Evolutionary conservation across 148 eudicot genomes (phyloP).

Genomic region (Rhododendron simsii): DNA sequence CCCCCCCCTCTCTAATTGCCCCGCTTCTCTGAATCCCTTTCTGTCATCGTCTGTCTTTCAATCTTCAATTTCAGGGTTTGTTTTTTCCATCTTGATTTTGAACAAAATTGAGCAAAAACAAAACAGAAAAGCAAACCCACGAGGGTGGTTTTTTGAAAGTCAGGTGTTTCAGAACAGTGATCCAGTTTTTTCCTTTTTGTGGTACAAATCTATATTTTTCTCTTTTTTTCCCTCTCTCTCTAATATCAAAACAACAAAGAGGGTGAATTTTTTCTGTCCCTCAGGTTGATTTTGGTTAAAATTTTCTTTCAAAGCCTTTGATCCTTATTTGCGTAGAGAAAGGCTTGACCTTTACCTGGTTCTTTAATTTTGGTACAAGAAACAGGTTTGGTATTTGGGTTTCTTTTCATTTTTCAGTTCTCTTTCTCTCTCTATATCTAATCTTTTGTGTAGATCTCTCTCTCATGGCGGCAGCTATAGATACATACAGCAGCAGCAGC

Average conservation of each 20-base stretch:
- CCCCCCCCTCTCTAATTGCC: constrained; percentile 8
- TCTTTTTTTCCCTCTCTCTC: background rate
- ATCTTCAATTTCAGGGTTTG: constrained; percentile 25
- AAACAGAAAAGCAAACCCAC: constrained; percentile 10
- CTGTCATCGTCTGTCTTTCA: constrained; percentile 51
- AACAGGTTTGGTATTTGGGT: constrained; percentile 11
- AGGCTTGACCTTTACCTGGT: constrained; percentile 18
- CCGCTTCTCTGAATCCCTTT: constrained; percentile 56
- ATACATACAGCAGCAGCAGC: constrained; percentile 29
- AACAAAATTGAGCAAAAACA: background rate
- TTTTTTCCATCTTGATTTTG: constrained; percentile 18
- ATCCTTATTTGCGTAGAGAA: constrained; percentile 12
- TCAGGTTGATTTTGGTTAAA: constrained; percentile 13
- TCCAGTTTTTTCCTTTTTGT: constrained; percentile 12
- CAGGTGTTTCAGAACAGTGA: constrained; percentile 56
- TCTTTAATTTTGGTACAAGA: constrained; percentile 27
- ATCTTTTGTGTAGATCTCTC: background rate
- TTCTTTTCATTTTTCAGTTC: constrained; percentile 2
- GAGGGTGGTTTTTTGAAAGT: constrained; percentile 36
- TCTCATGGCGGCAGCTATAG: constrained; percentile 46
- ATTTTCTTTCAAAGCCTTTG: constrained; percentile 15
- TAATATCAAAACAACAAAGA: constrained; percentile 14
- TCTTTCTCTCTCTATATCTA: background rate
- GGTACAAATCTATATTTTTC: background rate
- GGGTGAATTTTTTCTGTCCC: constrained; percentile 35